These are phyloP conservation scores for Fusarium tupiense DNA, from an alignment of 2,329 filamentous ascomycete species.

Conservation along the genomic window DNA sequence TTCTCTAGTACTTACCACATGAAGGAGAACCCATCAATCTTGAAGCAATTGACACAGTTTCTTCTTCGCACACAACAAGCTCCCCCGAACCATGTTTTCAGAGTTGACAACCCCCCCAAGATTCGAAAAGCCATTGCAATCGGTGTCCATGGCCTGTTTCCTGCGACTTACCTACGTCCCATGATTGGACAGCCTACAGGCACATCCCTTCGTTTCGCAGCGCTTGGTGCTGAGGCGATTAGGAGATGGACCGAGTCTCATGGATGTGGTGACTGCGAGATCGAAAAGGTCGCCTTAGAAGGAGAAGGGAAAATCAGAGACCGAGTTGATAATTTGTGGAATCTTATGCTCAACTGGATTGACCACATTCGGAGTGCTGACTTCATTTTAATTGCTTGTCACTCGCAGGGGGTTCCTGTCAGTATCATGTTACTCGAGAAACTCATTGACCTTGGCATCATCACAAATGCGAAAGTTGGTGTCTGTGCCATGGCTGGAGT, in stretches of 20 bases:
- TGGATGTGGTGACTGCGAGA: constrained; percentile 78
- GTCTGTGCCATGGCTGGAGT: constrained; percentile 93
- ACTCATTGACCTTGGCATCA: constrained; percentile 87
- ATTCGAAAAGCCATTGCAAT: constrained; percentile 91
- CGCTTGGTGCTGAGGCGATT: constrained; percentile 85
- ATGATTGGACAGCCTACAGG: constrained; percentile 95
- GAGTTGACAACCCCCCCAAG: constrained; percentile 73
- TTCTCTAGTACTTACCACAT: constrained; percentile 75
- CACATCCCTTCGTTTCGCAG: constrained; percentile 92
- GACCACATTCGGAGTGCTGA: constrained; percentile 89
- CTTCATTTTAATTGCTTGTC: constrained; percentile 90
- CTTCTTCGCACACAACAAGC: constrained; percentile 65
- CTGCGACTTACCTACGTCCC: constrained; percentile 84
- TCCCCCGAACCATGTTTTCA: constrained; percentile 75
- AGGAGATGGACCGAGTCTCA: constrained; percentile 81
- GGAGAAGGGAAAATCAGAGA: constrained; percentile 93
- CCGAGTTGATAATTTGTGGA: constrained; percentile 92
- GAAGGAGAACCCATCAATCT: constrained; percentile 73
- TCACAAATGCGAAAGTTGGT: constrained; percentile 80
- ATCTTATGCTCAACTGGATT: constrained; percentile 92
- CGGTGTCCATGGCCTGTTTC: constrained; percentile 94
- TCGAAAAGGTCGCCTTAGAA: constrained; percentile 94
- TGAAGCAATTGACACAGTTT: constrained; percentile 72
- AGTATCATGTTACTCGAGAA: constrained; percentile 92
- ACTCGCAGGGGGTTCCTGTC: constrained; percentile 95